Conservation (phyloP, 257 asterid species). For the Ocimum tenuiflorum region DNA sequence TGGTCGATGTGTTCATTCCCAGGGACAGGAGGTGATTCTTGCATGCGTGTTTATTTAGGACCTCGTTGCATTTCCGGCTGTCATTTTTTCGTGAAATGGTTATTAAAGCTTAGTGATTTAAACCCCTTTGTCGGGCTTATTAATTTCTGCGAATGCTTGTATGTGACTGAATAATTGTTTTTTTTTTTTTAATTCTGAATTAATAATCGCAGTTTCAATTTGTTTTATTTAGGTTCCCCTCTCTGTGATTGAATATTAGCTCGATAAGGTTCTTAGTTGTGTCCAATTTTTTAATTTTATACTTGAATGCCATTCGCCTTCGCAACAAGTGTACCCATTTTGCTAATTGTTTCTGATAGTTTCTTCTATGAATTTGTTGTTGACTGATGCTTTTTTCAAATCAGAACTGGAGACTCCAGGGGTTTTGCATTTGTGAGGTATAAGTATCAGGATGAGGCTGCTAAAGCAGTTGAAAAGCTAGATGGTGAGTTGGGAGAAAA, state of each 20-base stretch:
- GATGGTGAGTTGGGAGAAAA: slow-evolving; percentile 52
- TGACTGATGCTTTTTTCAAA: background rate
- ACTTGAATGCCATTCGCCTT: too few relatives aligned
- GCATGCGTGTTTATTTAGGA: background rate
- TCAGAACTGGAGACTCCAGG: slow-evolving; percentile 96
- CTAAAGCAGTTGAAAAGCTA: slow-evolving; percentile 86
- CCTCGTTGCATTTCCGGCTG: background rate
- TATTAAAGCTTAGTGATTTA: background rate
- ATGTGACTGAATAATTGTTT: background rate
- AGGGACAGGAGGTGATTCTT: slow-evolving; percentile 59
- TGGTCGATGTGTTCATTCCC: slow-evolving; percentile 79
- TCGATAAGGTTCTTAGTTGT: background rate
- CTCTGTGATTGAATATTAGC: background rate
- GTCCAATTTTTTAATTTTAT: background rate
- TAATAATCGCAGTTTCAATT: background rate
- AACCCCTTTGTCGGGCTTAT: background rate
- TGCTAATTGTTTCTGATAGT: background rate
- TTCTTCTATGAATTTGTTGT: background rate
- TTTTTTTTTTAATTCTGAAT: background rate
- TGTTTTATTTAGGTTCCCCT: background rate
- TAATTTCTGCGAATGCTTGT: background rate
- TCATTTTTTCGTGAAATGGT: background rate
- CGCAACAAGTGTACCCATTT: too few relatives aligned
- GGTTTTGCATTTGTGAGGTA: slow-evolving; percentile 96
- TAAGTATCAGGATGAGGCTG: slow-evolving; percentile 93